These are phyloP conservation scores for Phoma sp. DNA, from an alignment of 2,329 filamentous ascomycete genomes.

Conservation along the genomic window DNA sequence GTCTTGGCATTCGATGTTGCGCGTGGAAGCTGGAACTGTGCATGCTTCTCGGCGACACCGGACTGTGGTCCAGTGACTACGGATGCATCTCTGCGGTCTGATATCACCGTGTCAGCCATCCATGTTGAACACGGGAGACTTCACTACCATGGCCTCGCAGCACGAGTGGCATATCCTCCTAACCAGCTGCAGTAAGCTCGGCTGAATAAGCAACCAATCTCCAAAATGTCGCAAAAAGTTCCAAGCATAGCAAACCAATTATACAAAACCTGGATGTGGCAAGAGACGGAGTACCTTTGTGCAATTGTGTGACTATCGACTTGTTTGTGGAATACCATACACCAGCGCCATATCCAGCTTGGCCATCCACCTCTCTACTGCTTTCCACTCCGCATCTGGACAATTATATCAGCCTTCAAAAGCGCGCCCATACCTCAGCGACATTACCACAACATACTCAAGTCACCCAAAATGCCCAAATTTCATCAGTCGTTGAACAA, in stretches of 20 bases:
- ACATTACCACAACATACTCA: not conserved
- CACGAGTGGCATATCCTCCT: too few relatives aligned
- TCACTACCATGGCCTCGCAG: not conserved
- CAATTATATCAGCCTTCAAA: not conserved
- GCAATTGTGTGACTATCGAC: too few relatives aligned
- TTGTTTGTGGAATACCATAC: not conserved
- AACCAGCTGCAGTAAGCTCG: constrained; percentile 14
- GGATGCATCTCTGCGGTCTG: not conserved
- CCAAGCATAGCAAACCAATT: not conserved
- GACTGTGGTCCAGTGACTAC: not conserved
- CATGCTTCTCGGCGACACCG: too few relatives aligned
- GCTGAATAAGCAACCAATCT: constrained; percentile 16
- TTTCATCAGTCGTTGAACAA: constrained; percentile 64
- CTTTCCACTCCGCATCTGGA: not conserved
- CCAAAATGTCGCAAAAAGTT: constrained; percentile 13
- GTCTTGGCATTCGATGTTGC: constrained; percentile 6
- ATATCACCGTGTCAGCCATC: not conserved
- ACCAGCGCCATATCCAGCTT: not conserved
- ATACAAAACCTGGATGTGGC: not conserved
- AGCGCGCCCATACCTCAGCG: not conserved
- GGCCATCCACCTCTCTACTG: not conserved
- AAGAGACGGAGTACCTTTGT: too few relatives aligned
- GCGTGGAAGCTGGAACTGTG: not conserved
- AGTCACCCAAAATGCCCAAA: constrained; percentile 60
- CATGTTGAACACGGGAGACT: not conserved